Conservation (phyloP, 441 rosid species). For the Erysimum cheiri region DNA sequence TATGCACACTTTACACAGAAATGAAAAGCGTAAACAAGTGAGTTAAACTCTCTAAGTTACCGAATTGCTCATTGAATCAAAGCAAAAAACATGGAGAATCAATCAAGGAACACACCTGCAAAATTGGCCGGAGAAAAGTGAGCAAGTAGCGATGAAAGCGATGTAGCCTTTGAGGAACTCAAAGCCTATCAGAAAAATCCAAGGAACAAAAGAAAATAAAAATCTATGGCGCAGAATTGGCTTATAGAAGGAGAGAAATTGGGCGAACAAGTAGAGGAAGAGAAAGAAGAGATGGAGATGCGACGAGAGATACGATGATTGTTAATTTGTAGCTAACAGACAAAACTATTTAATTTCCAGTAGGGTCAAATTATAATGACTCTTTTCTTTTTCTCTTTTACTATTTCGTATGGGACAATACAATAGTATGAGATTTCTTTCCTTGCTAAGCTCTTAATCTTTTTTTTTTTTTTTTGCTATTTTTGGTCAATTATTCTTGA, state of each 20-base stretch:
- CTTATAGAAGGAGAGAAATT: background rate
- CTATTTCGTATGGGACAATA: conserved; percentile 22
- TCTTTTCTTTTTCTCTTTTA: conserved; percentile 1
- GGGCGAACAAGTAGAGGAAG: background rate
- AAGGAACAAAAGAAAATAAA: background rate
- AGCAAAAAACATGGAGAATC: background rate
- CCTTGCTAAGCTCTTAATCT: background rate
- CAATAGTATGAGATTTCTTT: background rate
- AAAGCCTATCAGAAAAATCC: background rate
- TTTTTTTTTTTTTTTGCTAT: background rate
- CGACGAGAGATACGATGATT: conserved; percentile 40
- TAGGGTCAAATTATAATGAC: conserved; percentile 23
- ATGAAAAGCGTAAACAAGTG: conserved; percentile 16
- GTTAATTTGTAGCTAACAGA: conserved; percentile 28
- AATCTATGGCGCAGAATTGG: conserved; percentile 30
- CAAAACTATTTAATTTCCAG: conserved; percentile 28
- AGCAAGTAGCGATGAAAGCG: conserved; percentile 8
- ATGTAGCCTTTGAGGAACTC: conserved; percentile 7
- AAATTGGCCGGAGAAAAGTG: conserved; percentile 1
- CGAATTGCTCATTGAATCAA: background rate
- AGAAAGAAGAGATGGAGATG: conserved; percentile 22
- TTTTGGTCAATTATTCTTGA: conserved; percentile 13
- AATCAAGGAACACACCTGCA: conserved; percentile 27
- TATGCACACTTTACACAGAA: background rate
- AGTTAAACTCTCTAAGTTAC: conserved; percentile 1